Percentiles rank a stretch among this genome's conserved stretches.
phyloP scores from a whole-genome alignment of 2,329 filamentous ascomycete genomes.

The Talaromyces sp. region DNA sequence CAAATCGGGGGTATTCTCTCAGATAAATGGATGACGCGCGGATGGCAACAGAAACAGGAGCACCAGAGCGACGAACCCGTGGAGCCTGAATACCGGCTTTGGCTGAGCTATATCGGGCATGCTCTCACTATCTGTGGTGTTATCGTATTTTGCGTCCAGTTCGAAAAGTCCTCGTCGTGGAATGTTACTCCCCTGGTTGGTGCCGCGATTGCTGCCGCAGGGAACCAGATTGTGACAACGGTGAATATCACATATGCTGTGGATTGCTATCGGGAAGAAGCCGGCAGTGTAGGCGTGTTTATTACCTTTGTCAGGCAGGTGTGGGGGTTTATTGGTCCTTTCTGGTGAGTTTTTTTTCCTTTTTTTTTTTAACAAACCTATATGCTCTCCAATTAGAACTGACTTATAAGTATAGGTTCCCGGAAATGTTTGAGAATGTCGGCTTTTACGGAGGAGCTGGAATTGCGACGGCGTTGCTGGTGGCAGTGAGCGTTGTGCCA shows the following conservation, averaged over 20 bases:
- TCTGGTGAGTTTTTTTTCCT: conserved; percentile 18
- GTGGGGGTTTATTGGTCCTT: conserved; percentile 49
- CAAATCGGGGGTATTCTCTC: conserved; percentile 52
- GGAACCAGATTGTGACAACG: conserved; percentile 59
- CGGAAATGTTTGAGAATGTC: background rate
- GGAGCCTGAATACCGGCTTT: conserved; percentile 51
- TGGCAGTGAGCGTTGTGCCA: background rate
- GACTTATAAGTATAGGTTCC: background rate
- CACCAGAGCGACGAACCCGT: conserved; percentile 30
- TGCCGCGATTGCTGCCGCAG: conserved; percentile 48
- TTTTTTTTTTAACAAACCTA: background rate
- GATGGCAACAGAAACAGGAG: conserved; percentile 10
- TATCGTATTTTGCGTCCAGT: conserved; percentile 50
- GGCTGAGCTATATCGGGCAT: conserved; percentile 54
- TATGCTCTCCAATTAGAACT: too few species aligned
- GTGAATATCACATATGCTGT: conserved; percentile 58
- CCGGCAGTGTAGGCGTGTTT: conserved; percentile 56
- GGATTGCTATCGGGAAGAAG: conserved; percentile 52
- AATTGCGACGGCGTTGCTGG: background rate
- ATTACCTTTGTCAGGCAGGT: conserved; percentile 54
- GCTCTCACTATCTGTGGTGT: conserved; percentile 49
- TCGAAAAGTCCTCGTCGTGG: conserved; percentile 41
- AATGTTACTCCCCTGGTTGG: conserved; percentile 56
- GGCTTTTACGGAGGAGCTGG: background rate
- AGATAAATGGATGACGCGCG: conserved; percentile 48